Evolutionary conservation across 116 monocot species (phyloP), one percentile per base, ranked within the genome.

Genomic region (Phalaenopsis hybrid): DNA sequence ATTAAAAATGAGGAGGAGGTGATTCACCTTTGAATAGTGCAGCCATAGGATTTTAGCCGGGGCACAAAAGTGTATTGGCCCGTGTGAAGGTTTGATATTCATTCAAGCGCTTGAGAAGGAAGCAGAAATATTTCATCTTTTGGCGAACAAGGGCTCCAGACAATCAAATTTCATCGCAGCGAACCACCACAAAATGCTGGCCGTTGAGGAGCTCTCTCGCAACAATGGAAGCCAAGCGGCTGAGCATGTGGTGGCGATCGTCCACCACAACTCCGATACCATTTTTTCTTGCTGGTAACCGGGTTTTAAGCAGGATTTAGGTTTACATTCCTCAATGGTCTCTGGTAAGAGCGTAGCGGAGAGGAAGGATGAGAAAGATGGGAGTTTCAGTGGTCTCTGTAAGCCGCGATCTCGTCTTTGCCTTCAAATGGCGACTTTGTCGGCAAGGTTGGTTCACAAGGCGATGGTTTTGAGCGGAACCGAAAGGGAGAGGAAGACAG

Each of bases 201-300:
- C 92, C 92, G 44, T 89, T 90, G 76, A 90, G 88, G 5, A 90
- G 85, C 86, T 92, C 90, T 82, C 90, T 92, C 44, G 90, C 89
- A 2, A 92, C 16, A 69, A 90, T 87, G 2, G 89, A 93, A 31
- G 93, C 82, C 55, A 96, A 85, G 18, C 92, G 92, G 0, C 94
- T 92, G 1, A 96, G 92, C 96, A 96, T 92, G 86, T 94, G 96
- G 74, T 92, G 89, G 70, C 94, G 88, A 6, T 87, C 96, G 67
- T 96, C 96, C 74, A 96, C 94, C 86, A 96, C 94, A 58, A 96
- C 85, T 92, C 92, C 5, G 90, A 92, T 25, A 96, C 96, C 96
- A 92, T 92, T 78, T 68, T 20, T 74, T 3, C 21, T 78, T 52
- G 21, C 61, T 67, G 73, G 51, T 44, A 51, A 6, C 50, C 41